Percentiles rank a stretch among this genome's conserved stretches.
Evolutionary conservation across 768 basidiomycete genomes (phyloP).

Genomic region (Xerocomellus dryophilus): DNA sequence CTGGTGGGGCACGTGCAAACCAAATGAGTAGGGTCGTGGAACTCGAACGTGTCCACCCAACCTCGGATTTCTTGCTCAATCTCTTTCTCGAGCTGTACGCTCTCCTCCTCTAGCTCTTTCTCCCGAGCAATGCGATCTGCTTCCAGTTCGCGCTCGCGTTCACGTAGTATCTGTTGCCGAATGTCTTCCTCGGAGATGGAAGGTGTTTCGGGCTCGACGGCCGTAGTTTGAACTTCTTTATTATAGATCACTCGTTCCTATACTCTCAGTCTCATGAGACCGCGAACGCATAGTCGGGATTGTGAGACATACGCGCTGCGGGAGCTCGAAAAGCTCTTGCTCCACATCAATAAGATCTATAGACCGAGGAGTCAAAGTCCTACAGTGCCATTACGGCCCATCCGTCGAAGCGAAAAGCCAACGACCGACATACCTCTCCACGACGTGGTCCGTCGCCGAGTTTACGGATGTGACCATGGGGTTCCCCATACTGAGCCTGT

Average conservation of each 20-base stretch:
- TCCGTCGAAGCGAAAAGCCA: neutral
- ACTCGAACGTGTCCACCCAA: slow-evolving; percentile 21
- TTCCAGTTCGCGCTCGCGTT: slow-evolving; percentile 64
- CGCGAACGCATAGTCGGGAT: neutral
- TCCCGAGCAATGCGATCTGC: slow-evolving; percentile 67
- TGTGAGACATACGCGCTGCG: slow-evolving; percentile 61
- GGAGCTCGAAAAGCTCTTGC: slow-evolving; percentile 87
- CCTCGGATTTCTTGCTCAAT: slow-evolving; percentile 86
- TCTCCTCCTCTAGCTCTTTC: slow-evolving; percentile 79
- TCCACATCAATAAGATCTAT: slow-evolving; percentile 84
- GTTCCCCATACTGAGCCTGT: slow-evolving; percentile 42
- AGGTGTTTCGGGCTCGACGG: slow-evolving; percentile 53
- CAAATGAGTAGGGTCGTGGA: neutral
- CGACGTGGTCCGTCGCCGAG: slow-evolving; percentile 62
- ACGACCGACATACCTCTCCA: slow-evolving; percentile 56
- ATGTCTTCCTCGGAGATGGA: slow-evolving; percentile 67
- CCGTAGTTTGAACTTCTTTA: slow-evolving; percentile 79
- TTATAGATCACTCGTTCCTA: slow-evolving; percentile 81
- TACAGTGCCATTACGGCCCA: slow-evolving; percentile 27
- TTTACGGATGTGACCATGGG: slow-evolving; percentile 47
- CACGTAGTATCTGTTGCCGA: slow-evolving; percentile 60
- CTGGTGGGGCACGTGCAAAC: slow-evolving; percentile 37
- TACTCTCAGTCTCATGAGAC: slow-evolving; percentile 2
- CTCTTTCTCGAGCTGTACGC: slow-evolving; percentile 77
- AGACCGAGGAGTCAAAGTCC: slow-evolving; percentile 60